Conservation (phyloP, 1,284 basidiomycete genomes). For the Termitomyces sp. region DNA sequence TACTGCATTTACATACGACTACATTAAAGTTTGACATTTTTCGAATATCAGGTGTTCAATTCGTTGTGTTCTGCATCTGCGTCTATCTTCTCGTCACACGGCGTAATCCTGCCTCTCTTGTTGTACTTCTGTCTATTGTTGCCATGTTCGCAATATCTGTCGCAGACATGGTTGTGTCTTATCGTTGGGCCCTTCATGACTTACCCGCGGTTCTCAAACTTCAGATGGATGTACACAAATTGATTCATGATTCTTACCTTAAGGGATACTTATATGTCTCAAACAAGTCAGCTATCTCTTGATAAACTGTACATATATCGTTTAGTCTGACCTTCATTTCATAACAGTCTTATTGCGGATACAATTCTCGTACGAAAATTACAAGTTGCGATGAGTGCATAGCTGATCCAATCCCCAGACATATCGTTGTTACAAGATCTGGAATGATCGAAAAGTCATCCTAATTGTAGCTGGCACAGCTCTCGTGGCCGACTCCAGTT, state of each 20-base stretch:
- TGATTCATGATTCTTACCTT: constrained; percentile 4
- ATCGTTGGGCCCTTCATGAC: constrained; percentile 18
- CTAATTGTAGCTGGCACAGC: constrained; percentile 16
- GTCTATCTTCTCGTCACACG: constrained; percentile 12
- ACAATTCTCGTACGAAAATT: constrained; percentile 16
- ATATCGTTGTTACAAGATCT: constrained; percentile 24
- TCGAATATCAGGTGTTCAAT: constrained; percentile 13
- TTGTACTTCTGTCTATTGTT: constrained; percentile 17
- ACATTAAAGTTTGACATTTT: not conserved
- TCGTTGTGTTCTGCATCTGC: constrained; percentile 18
- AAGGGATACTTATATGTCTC: constrained; percentile 22
- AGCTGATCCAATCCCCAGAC: constrained; percentile 11
- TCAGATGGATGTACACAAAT: not conserved
- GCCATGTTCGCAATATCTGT: constrained; percentile 22
- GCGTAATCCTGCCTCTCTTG: constrained; percentile 7
- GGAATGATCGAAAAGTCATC: constrained; percentile 19
- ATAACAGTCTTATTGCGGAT: constrained; percentile 20
- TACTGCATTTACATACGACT: not conserved
- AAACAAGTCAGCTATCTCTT: constrained; percentile 19
- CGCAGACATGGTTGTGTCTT: constrained; percentile 22
- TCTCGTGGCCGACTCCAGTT: constrained; percentile 22
- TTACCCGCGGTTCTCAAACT: constrained; percentile 13
- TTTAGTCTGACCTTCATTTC: not conserved
- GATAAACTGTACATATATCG: not conserved
- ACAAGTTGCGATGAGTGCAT: not conserved